phyloP scores from a whole-genome alignment of 1,284 basidiomycete genomes.

The Apiotrichum mycotoxinovorans region DNA sequence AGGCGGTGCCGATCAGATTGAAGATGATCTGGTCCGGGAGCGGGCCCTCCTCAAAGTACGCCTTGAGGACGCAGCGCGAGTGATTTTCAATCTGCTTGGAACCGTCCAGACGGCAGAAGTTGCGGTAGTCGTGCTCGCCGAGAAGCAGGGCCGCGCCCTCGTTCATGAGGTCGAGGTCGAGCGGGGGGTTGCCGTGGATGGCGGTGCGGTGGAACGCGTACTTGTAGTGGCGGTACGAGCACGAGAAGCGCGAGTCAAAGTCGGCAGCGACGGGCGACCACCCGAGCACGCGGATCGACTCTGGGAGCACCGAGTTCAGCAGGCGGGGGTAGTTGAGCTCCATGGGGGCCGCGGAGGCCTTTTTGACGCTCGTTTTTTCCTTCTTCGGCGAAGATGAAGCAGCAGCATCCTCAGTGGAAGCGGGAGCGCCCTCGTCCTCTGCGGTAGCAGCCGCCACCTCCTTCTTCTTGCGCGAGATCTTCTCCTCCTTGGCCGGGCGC shows the following conservation, averaged over 20 bases:
- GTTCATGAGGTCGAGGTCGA: slow-evolving; percentile 74
- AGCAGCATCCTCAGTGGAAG: not conserved
- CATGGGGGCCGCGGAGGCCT: slow-evolving; percentile 25
- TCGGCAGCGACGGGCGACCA: slow-evolving; percentile 82
- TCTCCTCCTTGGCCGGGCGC: slow-evolving; percentile 15
- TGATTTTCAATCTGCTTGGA: slow-evolving; percentile 80
- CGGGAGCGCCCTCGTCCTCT: not conserved
- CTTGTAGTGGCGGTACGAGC: slow-evolving; percentile 88
- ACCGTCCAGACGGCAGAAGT: slow-evolving; percentile 92
- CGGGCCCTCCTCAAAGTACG: slow-evolving; percentile 35
- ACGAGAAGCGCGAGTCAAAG: slow-evolving; percentile 88
- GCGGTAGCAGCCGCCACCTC: not conserved
- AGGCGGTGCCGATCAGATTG: slow-evolving; percentile 83
- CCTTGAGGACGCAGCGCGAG: slow-evolving; percentile 33
- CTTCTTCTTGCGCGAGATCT: slow-evolving; percentile 1
- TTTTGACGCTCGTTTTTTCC: not conserved
- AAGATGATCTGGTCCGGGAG: slow-evolving; percentile 59
- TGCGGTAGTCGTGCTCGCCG: slow-evolving; percentile 94
- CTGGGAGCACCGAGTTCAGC: slow-evolving; percentile 86
- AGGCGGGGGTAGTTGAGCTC: slow-evolving; percentile 77
- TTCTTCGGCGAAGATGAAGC: slow-evolving; percentile 6
- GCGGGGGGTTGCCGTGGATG: slow-evolving; percentile 49
- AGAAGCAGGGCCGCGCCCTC: slow-evolving; percentile 67
- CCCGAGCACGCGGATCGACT: slow-evolving; percentile 83
- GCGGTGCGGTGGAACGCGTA: slow-evolving; percentile 72